Base-by-base conservation (phyloP, 805 yeast species). In the Torulaspora franciscae region DNA sequence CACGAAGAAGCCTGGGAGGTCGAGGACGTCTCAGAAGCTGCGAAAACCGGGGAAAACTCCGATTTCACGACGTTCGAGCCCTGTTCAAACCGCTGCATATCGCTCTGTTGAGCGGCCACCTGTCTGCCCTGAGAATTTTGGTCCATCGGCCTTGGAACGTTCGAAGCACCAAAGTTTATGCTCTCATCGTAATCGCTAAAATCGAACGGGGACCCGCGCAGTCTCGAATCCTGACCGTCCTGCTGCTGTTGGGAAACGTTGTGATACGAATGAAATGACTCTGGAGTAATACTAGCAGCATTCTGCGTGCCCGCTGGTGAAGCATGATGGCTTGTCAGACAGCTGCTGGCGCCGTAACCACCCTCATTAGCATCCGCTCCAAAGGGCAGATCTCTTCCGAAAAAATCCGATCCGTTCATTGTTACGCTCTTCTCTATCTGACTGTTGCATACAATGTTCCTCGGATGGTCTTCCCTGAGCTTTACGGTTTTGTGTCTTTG, bases 191-290 rank as follows among this genome's bases (percentile, higher is more conserved):
- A 44, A 25, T 44, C 50, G 24, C 48, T 47, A 9, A 49, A 30
- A 30, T 49, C 53, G 26, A 49, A 47, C 23, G 50, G 47, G 24
- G 38, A 29, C 14, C 36, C 28, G 37, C 26, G 37, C 19, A 30
- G 17, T 19, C 17, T 13, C 4, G 33, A 15, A 11, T 30, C 33
- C 19, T 30, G 33, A 3, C 19, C 19, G 4, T 30, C 33, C 36
- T 49, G 49, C 25, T 35, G 43, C 35, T 44, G 46, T 10, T 37
- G 23, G n/a, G 41, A 33, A 6, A 17, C 33, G 25, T 47, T 46
- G 22, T 41, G 41, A 26, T 33, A 43, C 32, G 54, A 51, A 19
- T 52, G 50, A 14, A 46, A 50, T 7, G 54, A 50, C 32, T 52
- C 56, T 11, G 56, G 53, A 2, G 56, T 50, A 32, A 54, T 40